Evolutionary conservation across 768 basidiomycete species (phyloP), one percentile per base, ranked within the genome.

Genomic region (Clitopilus passeckerianus): DNA sequence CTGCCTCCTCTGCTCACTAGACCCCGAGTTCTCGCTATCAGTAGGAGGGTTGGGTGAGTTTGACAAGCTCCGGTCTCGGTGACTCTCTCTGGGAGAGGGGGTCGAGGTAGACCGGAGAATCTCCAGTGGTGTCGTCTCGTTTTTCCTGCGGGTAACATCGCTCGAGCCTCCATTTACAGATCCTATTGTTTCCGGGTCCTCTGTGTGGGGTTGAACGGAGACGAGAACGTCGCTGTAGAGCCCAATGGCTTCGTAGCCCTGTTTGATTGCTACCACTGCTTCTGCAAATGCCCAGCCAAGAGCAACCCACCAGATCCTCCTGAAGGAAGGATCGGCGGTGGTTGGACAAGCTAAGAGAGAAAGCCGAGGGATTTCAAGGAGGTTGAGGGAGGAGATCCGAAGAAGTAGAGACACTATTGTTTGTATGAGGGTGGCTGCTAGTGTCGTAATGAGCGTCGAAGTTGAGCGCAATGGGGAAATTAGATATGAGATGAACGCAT

Each of bases 221-320:
- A 90, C 82, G 63, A 91, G 81, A 0, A 87, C 86, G 66, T 87
- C 86, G 53, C 80, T 77, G 70, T 93, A 93, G 7, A 89, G 73
- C 12, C 75, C 72, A 43, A 93, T 79, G 27, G 83, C 82, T 53
- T 81, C 81, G 66, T 90, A 93, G 8, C 89, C 89, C 68, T 92
- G 91, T 57, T 75, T 73, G 56, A 92, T 77, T 5, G 84, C 82
- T 0, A 85, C 83, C 20, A 80, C 62, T 5, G 86, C 86, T 63
- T 91, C 91, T 4, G 85, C 86, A 6, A 81, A 71, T 12, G 89
- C 87, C 86, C 87, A 91, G 0, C 89, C 88, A 1, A 93, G 75
- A 1, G 87, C 86, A 35, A 90, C 72, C 86, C 86, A 90, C 90
- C 91, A 92, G 3, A 89, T 82, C 30, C 83, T 78, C 20, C 72